phyloP scores from a whole-genome alignment of 2,329 filamentous ascomycete genomes.

The Chaetomiaceae sp. region DNA sequence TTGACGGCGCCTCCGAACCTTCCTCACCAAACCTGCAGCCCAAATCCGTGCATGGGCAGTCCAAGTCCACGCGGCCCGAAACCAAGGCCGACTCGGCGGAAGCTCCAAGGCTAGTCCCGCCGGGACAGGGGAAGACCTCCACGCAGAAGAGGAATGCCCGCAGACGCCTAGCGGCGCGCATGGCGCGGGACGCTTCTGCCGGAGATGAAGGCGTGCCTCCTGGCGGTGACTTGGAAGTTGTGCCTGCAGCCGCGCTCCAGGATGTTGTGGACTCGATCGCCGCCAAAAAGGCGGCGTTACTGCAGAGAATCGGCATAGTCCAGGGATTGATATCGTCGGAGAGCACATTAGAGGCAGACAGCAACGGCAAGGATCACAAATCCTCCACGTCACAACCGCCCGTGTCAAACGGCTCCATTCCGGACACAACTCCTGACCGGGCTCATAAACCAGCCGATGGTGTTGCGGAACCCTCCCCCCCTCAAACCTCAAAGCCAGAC shows the following conservation, averaged over 20 bases:
- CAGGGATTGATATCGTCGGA: no score
- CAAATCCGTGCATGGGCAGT: no score
- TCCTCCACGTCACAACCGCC: not conserved
- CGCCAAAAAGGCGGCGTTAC: constrained; percentile 39
- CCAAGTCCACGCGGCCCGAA: no score
- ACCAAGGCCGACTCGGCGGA: not conserved
- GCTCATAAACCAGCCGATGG: constrained; percentile 38
- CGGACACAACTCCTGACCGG: constrained; percentile 39
- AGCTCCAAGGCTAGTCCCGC: constrained; percentile 13
- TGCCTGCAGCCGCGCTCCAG: not conserved
- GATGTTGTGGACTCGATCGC: constrained; percentile 12
- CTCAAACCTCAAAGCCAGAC: no score
- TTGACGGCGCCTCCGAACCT: not conserved
- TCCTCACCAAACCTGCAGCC: no score
- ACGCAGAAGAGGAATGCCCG: constrained; percentile 51
- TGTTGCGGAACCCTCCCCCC: no score
- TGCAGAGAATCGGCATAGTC: constrained; percentile 24
- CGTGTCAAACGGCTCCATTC: no score
- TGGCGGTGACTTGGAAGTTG: not conserved
- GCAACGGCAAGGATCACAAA: not conserved
- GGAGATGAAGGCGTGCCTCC: not conserved
- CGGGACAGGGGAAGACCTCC: constrained; percentile 32
- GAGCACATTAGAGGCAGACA: not conserved
- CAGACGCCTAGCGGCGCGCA: constrained; percentile 33
- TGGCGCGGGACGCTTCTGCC: constrained; percentile 12